phyloP scores from a whole-genome alignment of 2,329 filamentous ascomycete genomes.

The Nothophoma quercina region DNA sequence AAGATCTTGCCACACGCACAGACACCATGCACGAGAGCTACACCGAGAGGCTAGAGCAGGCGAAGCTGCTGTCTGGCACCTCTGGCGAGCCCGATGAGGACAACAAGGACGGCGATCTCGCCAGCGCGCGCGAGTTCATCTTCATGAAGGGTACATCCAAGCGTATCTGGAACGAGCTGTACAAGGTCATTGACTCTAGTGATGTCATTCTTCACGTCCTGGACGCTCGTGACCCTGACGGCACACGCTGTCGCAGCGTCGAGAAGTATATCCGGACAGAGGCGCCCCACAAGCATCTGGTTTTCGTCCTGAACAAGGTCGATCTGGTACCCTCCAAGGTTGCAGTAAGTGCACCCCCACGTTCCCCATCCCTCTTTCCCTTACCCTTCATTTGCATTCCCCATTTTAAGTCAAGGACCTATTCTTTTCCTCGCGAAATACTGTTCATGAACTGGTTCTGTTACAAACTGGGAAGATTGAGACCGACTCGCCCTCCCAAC shows the following conservation, averaged over 20 bases:
- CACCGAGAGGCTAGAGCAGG: slow-evolving; percentile 80
- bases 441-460: slow-evolving; percentile 82
- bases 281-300: slow-evolving; percentile 93
- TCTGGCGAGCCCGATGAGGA: slow-evolving; percentile 65
- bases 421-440: slow-evolving; percentile 59
- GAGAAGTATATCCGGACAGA: slow-evolving; percentile 95
- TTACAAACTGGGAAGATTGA: slow-evolving; percentile 99
- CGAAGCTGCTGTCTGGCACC: slow-evolving; percentile 75
- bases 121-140: slow-evolving; percentile 68
- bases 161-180: slow-evolving; percentile 82
- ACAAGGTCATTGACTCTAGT: slow-evolving; percentile 94
- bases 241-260: slow-evolving; percentile 86
- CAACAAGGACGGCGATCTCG: slow-evolving; percentile 52
- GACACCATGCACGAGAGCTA: slow-evolving; percentile 83
- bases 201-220: slow-evolving; percentile 82
- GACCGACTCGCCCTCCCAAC: slow-evolving; percentile 70
- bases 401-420: slow-evolving; percentile 91
- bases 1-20: slow-evolving; percentile 81
- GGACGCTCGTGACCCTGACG: slow-evolving; percentile 52
- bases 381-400: slow-evolving; percentile 60
- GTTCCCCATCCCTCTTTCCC: slow-evolving; percentile 16
- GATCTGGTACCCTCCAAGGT: slow-evolving; percentile 92
- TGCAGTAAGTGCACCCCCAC: slow-evolving; percentile 75
- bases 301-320: slow-evolving; percentile 89
- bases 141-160: slow-evolving; percentile 96